Evolutionary conservation across 2,329 filamentous ascomycete genomes (phyloP).

Genomic region (Diaporthe vexans): DNA sequence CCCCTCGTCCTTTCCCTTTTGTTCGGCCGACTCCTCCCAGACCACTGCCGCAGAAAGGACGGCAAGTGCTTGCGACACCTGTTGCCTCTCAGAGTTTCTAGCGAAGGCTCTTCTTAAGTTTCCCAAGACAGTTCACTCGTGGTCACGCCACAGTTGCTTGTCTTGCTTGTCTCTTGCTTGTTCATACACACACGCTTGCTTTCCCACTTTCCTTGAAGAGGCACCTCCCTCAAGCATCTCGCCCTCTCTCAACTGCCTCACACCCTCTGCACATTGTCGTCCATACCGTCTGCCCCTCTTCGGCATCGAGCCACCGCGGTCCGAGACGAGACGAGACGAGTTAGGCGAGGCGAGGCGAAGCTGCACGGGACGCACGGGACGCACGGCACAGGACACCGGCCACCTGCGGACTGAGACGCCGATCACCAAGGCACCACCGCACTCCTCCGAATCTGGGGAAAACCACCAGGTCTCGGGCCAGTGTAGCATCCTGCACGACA

Average conservation of each 20-base stretch:
- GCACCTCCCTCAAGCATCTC: neutral
- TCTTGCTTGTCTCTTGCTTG: too few species aligned
- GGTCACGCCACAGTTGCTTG: neutral
- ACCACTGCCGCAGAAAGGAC: neutral
- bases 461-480: neutral
- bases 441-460: conserved; percentile 22
- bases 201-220: neutral
- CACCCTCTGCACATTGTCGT: neutral
- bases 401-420: conserved; percentile 2
- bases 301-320: neutral
- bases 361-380: neutral
- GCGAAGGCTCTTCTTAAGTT: neutral
- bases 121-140: neutral
- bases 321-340: neutral
- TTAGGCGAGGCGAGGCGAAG: neutral
- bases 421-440: conserved; percentile 15
- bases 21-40: neutral
- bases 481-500: conserved; percentile 12
- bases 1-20: conserved; percentile 1
- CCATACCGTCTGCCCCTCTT: neutral
- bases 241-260: neutral
- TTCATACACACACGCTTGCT: neutral
- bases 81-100: neutral
- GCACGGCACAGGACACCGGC: conserved; percentile 1
- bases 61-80: neutral